Evolutionary conservation across 2,329 filamentous ascomycete genomes (phyloP).

Genomic region (Plenodomus lindquistii): DNA sequence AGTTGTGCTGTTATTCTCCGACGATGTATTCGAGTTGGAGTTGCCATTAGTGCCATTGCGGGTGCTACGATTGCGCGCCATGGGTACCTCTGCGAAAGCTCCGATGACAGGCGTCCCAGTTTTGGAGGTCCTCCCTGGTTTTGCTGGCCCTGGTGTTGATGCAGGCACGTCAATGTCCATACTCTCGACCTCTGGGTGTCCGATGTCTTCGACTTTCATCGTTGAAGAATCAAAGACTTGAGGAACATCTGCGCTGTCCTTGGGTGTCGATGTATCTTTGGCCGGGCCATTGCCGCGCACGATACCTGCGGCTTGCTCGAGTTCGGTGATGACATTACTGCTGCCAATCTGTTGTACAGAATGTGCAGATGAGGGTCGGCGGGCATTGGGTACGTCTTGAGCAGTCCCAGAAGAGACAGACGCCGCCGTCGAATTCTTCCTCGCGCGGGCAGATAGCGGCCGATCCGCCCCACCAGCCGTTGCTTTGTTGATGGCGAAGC

Average conservation of each 20-base stretch:
- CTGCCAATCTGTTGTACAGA: slow-evolving; percentile 32
- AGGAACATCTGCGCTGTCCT: slow-evolving; percentile 31
- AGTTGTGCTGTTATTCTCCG: slow-evolving; percentile 44
- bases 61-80: slow-evolving; percentile 49
- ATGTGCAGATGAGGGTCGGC: slow-evolving; percentile 43
- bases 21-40: slow-evolving; percentile 43
- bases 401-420: slow-evolving; percentile 51
- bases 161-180: slow-evolving; percentile 40
- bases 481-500: slow-evolving; percentile 64
- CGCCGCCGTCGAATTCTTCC: slow-evolving; percentile 67
- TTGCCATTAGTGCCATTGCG: slow-evolving; percentile 45
- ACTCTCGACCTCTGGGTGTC: slow-evolving; percentile 49
- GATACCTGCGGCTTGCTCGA: slow-evolving; percentile 37
- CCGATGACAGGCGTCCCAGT: slow-evolving; percentile 53
- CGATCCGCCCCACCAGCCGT: slow-evolving; percentile 52
- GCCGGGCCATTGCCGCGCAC: slow-evolving; percentile 26
- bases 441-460: slow-evolving; percentile 70
- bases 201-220: slow-evolving; percentile 56
- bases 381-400: slow-evolving; percentile 48
- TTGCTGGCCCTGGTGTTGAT: slow-evolving; percentile 34
- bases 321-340: slow-evolving; percentile 37
- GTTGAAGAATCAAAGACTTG: slow-evolving; percentile 53
- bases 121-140: slow-evolving; percentile 51
- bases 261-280: slow-evolving; percentile 35
- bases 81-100: slow-evolving; percentile 47